Base-by-base conservation (phyloP, 768 basidiomycete species). In the Kwoniella mangroviensis region DNA sequence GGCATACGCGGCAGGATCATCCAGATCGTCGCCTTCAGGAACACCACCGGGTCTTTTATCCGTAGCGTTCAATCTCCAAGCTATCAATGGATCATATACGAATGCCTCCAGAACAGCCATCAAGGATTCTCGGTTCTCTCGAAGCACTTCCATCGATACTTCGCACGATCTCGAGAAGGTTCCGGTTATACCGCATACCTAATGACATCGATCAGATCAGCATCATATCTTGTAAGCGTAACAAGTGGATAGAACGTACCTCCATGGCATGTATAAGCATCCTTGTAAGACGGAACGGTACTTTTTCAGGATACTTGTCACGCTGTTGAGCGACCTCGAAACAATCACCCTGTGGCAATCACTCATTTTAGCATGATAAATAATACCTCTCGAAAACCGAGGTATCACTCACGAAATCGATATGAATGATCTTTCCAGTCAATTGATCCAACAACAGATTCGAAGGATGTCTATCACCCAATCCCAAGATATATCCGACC, bases 181-280 rank as follows among this genome's bases (percentile, higher is more conserved):
- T 45, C 97, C 97, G 79, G 98, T 93, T 71, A 99, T 97, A 24
- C 97, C 96, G 84, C 94, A 96, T 75, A 96, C 94, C 93, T 94
- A 76, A 22, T 63, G 67, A 21, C 21, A 21, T 49, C 19, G 9
- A 42, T 19, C 15, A 17, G 5, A 49, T 63, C 61, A 26, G 40
- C 24, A 21, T 51, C 5, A 34, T 34, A 34, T 34, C 34, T 34
- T 34, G 34, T 34, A 7, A 6, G 34, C 34, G 9, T 34, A 34
- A 34, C 34, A 34, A 34, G 34, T 34, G 34, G 34, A 7, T 34
- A 34, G 34, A 34, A 78, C 87, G 74, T 74, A 93, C 94, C 88
- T 99, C 97, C 97, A 99, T 99, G 13, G 97, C 97, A 81, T 97
- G 93, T 12, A 94, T 96, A 63, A 99, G 87, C 97, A 99, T 99